Conservation (phyloP, 176 grass and related monocot genomes). For the Oryza officinalis region DNA sequence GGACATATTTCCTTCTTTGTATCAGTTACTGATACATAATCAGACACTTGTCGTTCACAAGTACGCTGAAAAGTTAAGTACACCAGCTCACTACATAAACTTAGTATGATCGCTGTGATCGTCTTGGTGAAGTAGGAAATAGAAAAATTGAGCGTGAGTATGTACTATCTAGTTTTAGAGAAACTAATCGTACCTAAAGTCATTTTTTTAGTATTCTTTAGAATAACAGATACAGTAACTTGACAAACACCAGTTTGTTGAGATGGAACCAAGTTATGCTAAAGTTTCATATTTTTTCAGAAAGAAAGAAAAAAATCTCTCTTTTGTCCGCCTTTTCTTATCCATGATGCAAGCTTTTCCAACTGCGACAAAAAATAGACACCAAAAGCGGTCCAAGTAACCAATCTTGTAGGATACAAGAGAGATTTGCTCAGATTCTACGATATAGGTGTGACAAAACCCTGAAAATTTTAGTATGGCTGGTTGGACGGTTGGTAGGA, state of each 20-base stretch:
- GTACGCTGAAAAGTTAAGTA: neutral
- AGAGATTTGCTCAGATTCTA: conserved; percentile 54
- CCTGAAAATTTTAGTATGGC: conserved; percentile 23
- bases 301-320: neutral
- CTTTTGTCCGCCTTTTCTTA: neutral
- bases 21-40: neutral
- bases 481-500: conserved; percentile 55
- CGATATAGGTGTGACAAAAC: conserved; percentile 49
- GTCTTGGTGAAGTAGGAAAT: neutral
- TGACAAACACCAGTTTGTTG: neutral
- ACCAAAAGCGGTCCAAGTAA: conserved; percentile 7
- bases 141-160: neutral
- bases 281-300: neutral
- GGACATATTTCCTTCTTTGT: neutral
- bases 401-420: conserved; percentile 32
- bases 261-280: neutral
- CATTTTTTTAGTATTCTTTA: neutral
- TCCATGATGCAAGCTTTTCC: neutral
- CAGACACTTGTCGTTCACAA: neutral
- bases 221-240: neutral
- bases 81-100: neutral
- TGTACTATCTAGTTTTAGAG: neutral
- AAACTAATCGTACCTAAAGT: neutral
- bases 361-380: conserved; percentile 3
- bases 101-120: neutral